These are phyloP conservation scores for Oenanthe javanica DNA, from an alignment of 140 eudicot species.

Conservation along the genomic window DNA sequence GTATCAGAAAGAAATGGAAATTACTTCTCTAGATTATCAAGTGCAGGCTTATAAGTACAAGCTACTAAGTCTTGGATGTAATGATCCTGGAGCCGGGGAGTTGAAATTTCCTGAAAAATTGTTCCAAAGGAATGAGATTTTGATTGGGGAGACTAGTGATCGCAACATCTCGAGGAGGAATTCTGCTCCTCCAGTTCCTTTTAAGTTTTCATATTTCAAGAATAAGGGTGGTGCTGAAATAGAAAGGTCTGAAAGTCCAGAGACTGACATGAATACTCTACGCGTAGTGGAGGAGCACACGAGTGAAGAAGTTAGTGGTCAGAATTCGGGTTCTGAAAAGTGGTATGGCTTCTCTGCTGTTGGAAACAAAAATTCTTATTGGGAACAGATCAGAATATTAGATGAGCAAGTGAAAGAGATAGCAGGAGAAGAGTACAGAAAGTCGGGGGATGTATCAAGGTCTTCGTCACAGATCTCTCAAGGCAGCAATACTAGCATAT, in stretches of 20 bases:
- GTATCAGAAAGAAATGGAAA: conserved; percentile 77
- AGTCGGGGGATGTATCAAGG: conserved; percentile 21
- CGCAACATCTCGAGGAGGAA: conserved; percentile 46
- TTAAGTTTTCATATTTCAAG: conserved; percentile 29
- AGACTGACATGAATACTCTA: conserved; percentile 24
- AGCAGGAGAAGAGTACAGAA: conserved; percentile 26
- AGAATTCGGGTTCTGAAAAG: not conserved
- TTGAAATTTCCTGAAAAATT: conserved; percentile 44
- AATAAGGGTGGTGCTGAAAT: conserved; percentile 30
- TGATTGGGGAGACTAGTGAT: conserved; percentile 33
- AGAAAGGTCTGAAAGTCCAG: conserved; percentile 38
- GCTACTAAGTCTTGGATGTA: conserved; percentile 51
- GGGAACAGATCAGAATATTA: conserved; percentile 63
- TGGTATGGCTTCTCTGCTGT: conserved; percentile 23
- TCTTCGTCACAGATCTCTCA: conserved; percentile 27
- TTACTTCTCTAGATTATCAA: conserved; percentile 62
- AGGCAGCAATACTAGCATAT: conserved; percentile 16
- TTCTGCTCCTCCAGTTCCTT: conserved; percentile 32
- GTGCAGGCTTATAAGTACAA: conserved; percentile 68
- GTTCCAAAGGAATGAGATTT: conserved; percentile 38
- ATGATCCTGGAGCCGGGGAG: conserved; percentile 44
- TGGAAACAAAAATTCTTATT: conserved; percentile 45
- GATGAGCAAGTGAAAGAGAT: conserved; percentile 61
- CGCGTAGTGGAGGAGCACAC: conserved; percentile 34
- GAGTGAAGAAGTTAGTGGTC: conserved; percentile 26